Evolutionary conservation across 371 early-diverging fungal species (phyloP).

Genomic region (Coemansia sp.): DNA sequence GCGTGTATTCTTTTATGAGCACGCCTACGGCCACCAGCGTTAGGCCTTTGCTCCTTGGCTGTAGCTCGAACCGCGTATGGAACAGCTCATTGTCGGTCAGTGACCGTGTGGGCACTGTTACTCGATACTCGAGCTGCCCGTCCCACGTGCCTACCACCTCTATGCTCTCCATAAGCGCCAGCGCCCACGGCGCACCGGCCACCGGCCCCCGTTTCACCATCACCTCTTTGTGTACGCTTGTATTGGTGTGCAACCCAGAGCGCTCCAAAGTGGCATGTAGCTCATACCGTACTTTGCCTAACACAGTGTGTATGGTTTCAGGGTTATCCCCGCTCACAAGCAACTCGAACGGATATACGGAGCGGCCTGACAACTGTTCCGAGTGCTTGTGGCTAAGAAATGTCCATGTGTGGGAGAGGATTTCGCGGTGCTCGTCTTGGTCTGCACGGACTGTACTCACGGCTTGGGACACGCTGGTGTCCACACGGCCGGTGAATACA

Average conservation of each 20-base stretch:
- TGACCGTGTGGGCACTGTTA: slow-evolving; percentile 45
- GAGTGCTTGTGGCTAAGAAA: slow-evolving; percentile 29
- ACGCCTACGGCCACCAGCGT: slow-evolving; percentile 40
- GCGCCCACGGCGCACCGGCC: slow-evolving; percentile 42
- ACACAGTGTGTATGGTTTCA: slow-evolving; percentile 41
- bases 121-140: slow-evolving; percentile 42
- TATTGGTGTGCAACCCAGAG: slow-evolving; percentile 38
- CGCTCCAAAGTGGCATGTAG: slow-evolving; percentile 41
- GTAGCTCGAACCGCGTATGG: slow-evolving; percentile 32
- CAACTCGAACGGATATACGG: slow-evolving; percentile 36
- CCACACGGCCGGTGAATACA: slow-evolving; percentile 35
- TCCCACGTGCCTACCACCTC: slow-evolving; percentile 42
- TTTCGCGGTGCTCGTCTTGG: slow-evolving; percentile 41
- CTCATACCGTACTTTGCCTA: slow-evolving; percentile 38
- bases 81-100: slow-evolving; percentile 45
- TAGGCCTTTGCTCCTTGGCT: slow-evolving; percentile 46
- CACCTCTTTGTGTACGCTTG: slow-evolving; percentile 9
- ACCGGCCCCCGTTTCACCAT: slow-evolving; percentile 48
- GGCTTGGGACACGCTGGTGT: slow-evolving; percentile 32
- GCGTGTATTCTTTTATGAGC: slow-evolving; percentile 49
- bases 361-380: slow-evolving; percentile 16
- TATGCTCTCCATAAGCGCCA: slow-evolving; percentile 50
- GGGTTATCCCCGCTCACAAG: slow-evolving; percentile 41
- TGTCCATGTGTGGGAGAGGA: slow-evolving; percentile 34
- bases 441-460: background rate